Percentiles rank a stretch among this genome's conserved stretches.
phyloP scores from a whole-genome alignment of 257 asterid species.

The Dorcoceras hygrometricum region DNA sequence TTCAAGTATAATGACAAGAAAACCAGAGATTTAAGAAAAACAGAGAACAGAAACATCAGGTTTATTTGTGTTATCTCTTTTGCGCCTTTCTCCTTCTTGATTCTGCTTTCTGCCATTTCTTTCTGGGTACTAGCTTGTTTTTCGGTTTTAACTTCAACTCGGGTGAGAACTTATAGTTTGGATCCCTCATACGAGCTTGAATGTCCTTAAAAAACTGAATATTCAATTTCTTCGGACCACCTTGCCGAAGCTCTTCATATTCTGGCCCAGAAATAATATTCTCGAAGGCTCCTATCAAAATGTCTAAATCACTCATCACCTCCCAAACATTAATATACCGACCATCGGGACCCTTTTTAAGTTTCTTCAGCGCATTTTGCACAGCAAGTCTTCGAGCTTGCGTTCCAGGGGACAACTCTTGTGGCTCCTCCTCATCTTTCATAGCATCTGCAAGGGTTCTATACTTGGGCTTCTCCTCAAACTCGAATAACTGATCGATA shows the following conservation, averaged over 20 bases:
- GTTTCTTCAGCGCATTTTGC: conserved; percentile 81
- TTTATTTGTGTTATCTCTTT: conserved; percentile 47
- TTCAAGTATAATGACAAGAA: neutral
- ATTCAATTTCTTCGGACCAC: conserved; percentile 82
- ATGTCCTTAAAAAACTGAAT: conserved; percentile 83
- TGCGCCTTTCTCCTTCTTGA: conserved; percentile 81
- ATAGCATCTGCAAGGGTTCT: conserved; percentile 65
- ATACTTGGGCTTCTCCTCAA: conserved; percentile 75
- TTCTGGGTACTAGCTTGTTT: conserved; percentile 70
- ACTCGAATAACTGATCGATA: conserved; percentile 71
- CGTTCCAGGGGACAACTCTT: conserved; percentile 79
- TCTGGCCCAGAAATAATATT: conserved; percentile 91
- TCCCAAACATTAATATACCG: conserved; percentile 90
- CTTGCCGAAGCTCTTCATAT: conserved; percentile 80
- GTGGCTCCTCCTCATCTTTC: conserved; percentile 80
- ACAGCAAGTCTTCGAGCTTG: conserved; percentile 84
- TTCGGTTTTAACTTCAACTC: conserved; percentile 84
- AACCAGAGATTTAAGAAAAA: conserved; percentile 15
- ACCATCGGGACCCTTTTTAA: conserved; percentile 92
- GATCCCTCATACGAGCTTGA: conserved; percentile 94
- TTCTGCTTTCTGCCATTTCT: conserved; percentile 83
- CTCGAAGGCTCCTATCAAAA: conserved; percentile 85
- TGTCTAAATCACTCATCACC: conserved; percentile 88
- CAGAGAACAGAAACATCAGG: conserved; percentile 1
- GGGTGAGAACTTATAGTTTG: conserved; percentile 76